phyloP scores from a whole-genome alignment of 306 rosid species.

The Begonia loranthoides region DNA sequence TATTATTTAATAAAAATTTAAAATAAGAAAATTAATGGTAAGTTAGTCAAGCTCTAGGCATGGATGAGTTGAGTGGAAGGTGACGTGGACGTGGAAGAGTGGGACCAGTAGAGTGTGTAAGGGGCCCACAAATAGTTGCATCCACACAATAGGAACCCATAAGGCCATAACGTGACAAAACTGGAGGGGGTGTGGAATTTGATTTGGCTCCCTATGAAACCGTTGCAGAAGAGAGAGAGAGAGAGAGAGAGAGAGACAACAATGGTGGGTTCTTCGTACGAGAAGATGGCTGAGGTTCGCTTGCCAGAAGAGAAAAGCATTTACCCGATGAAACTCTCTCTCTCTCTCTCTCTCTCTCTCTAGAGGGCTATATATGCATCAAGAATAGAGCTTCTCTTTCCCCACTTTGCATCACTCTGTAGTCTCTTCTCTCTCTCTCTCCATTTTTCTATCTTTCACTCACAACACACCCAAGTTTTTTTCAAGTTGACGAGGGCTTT shows the following conservation, averaged over 20 bases:
- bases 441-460: no score
- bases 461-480: no score
- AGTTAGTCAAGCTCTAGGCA: no score
- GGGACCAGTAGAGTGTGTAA: not conserved
- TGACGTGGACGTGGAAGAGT: no score
- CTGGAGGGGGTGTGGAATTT: no score
- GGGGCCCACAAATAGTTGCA: constrained; percentile 50
- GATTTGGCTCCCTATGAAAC: not conserved
- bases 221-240: not conserved
- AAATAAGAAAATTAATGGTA: no score
- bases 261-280: not conserved
- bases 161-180: not conserved
- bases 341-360: constrained; percentile 4
- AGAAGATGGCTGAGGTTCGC: not conserved
- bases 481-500: no score
- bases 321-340: not conserved
- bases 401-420: not conserved
- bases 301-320: not conserved
- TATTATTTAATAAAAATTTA: no score
- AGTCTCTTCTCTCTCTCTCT: no score
- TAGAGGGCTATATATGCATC: not conserved
- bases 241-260: not conserved
- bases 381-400: not conserved
- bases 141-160: constrained; percentile 69
- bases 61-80: no score